Base-by-base conservation (phyloP, 805 yeast species). In the Wickerhamiella brachini region DNA sequence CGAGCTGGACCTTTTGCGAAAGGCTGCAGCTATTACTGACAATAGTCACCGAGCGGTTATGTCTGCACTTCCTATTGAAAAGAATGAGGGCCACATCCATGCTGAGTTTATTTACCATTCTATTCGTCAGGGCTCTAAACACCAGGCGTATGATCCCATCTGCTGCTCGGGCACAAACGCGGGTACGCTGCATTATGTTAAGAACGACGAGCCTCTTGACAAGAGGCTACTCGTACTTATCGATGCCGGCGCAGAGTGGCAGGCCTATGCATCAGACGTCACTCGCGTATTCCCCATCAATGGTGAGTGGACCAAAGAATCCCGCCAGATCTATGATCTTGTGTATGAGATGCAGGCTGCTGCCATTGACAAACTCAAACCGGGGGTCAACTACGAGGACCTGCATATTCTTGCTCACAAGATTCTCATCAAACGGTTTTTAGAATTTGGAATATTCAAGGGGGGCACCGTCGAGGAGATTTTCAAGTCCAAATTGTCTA, bases 221-320 rank as follows among this genome's bases (percentile, higher is more conserved):
- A 76, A 75, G 18, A 80, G 79, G 60, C 78, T 76, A 46, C 75
- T 89, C 5, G 75, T 90, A 12, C 74, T 90, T 54, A 81, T 90
- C 50, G 98, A 90, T 69, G 97, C 97, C 8, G 98, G 98, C 51
- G 95, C 96, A 2, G 97, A 90, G 68, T 90, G 97, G 96, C 77
- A 78, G 56, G 80, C 86, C 65, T 90, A 90, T 66, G 89, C 96
- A 2, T 74, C 87, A 44, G 98, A 90, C 65, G 96, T 93, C 44
- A 93, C 98, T 15, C 77, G 98, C 64, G 85, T 94, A 63, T 90
- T 88, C 77, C 98, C 98, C 26, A 79, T 87, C 51, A 76, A 73
- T 55, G 98, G 98, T 6, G 80, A 81, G 50, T 90, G 95, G 88
- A 78, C 89, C 8, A 77, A 76, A 55, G 97, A 93, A 62, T 94